Evolutionary conservation across 2,329 filamentous ascomycete species (phyloP).

Genomic region (Fusarium sp.): DNA sequence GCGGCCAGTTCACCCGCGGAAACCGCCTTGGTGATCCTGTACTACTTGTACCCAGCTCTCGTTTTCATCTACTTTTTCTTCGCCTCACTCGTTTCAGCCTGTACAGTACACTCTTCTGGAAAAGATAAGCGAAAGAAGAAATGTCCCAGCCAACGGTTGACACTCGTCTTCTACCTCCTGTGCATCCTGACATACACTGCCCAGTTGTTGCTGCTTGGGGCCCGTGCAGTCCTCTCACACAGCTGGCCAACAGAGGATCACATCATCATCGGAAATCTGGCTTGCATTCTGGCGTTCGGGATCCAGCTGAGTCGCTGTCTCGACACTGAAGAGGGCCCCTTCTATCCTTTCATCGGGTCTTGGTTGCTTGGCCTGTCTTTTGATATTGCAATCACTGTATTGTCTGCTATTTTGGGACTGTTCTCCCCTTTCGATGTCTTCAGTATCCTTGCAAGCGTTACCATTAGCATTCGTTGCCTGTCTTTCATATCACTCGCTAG

Average conservation of each 20-base stretch:
- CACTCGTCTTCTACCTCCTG: conserved; percentile 55
- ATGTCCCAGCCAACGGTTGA: conserved; percentile 31
- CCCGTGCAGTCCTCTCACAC: conserved; percentile 47
- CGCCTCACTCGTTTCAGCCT: conserved; percentile 64
- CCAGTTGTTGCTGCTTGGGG: conserved; percentile 55
- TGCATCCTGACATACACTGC: conserved; percentile 57
- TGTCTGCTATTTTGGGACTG: conserved; percentile 19
- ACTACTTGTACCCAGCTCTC: conserved; percentile 47
- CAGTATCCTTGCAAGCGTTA: conserved; percentile 37
- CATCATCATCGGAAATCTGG: conserved; percentile 65
- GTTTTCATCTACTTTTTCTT: conserved; percentile 66
- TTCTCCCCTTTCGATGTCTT: conserved; percentile 17
- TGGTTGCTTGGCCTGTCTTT: conserved; percentile 67
- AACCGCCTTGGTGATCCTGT: conserved; percentile 32
- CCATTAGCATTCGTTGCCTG: conserved; percentile 33
- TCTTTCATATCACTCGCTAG: conserved; percentile 29
- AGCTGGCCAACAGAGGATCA: conserved; percentile 58
- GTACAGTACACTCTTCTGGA: conserved; percentile 60
- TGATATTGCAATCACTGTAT: conserved; percentile 59
- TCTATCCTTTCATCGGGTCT: conserved; percentile 71
- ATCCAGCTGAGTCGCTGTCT: conserved; percentile 65
- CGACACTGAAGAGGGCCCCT: conserved; percentile 61
- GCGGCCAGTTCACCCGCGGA: conserved; percentile 27
- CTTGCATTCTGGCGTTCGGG: conserved; percentile 71
- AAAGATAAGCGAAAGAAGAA: conserved; percentile 23